These are phyloP conservation scores for Rosa hybrid DNA, from an alignment of 331 rosid genomes.

Conservation along the genomic window DNA sequence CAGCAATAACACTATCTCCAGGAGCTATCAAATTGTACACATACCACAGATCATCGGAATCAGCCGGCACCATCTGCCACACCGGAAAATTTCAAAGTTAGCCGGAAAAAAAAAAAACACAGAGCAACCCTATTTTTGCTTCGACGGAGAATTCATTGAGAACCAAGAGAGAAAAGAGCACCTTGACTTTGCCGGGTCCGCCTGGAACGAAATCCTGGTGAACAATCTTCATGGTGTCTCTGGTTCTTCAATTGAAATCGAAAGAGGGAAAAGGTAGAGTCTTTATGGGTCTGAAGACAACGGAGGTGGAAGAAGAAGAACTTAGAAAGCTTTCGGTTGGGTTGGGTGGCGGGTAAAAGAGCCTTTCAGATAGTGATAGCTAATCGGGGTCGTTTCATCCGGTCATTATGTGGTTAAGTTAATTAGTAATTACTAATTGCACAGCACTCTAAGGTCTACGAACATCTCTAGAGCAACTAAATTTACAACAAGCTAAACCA, in stretches of 20 bases:
- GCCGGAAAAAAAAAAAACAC: neutral
- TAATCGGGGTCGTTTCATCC: too few relatives aligned
- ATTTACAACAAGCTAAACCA: too few relatives aligned
- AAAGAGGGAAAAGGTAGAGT: neutral
- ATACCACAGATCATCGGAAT: conserved; percentile 90
- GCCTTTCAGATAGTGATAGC: neutral
- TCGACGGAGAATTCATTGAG: neutral
- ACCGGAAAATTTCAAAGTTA: conserved; percentile 9
- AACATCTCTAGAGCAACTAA: too few relatives aligned
- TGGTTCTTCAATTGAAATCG: neutral
- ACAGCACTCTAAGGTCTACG: too few relatives aligned
- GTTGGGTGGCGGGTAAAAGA: neutral
- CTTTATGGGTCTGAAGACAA: neutral
- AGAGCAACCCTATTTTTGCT: neutral
- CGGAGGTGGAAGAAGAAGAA: neutral
- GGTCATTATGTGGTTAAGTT: too few relatives aligned
- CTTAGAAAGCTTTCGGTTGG: neutral
- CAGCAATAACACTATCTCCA: conserved; percentile 82
- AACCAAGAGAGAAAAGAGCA: conserved; percentile 13
- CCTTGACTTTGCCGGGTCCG: conserved; percentile 99
- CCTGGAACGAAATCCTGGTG: conserved; percentile 57
- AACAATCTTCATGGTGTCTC: conserved; percentile 66
- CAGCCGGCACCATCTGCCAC: conserved; percentile 80
- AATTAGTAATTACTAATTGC: too few relatives aligned
- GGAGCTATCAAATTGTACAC: conserved; percentile 89